Conservation (phyloP, 768 basidiomycete species). For the Kwoniella dejecticola region DNA sequence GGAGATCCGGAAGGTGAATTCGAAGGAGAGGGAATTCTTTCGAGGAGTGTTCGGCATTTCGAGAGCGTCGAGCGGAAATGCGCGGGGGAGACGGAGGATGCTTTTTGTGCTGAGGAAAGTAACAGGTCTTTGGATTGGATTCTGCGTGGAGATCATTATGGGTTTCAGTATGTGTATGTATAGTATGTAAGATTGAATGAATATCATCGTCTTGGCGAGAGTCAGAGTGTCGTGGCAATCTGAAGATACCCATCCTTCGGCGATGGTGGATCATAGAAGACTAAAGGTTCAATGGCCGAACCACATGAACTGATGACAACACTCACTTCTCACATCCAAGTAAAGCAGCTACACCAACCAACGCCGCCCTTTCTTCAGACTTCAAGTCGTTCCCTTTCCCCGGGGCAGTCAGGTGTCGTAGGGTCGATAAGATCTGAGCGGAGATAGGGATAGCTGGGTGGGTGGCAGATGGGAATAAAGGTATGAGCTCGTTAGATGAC, state of each 20-base stretch:
- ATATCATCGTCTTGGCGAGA: too few species aligned
- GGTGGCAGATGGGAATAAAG: constrained; percentile 47
- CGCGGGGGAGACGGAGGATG: constrained; percentile 46
- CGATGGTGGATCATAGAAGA: too few species aligned
- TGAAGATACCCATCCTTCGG: too few species aligned
- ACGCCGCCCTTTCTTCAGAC: constrained; percentile 47
- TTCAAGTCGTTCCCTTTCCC: constrained; percentile 47
- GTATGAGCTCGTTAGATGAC: constrained; percentile 35
- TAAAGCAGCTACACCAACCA: constrained; percentile 49
- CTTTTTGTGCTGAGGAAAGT: constrained; percentile 44
- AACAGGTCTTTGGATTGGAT: constrained; percentile 41
- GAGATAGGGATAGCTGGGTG: constrained; percentile 48
- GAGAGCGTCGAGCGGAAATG: constrained; percentile 41
- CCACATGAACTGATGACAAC: too few species aligned
- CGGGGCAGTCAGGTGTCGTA: constrained; percentile 42
- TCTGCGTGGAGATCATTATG: constrained; percentile 18
- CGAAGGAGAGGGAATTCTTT: constrained; percentile 10
- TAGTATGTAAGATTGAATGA: neutral
- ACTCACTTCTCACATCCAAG: constrained; percentile 50
- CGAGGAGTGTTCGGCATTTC: constrained; percentile 26
- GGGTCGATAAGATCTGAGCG: constrained; percentile 38
- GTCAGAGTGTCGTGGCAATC: too few species aligned
- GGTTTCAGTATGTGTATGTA: too few species aligned
- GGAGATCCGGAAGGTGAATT: constrained; percentile 4
- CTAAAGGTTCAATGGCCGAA: too few species aligned